Evolutionary conservation across 306 rosid species (phyloP), one percentile per base, ranked within the genome.

Genomic region (Arachis hypogaea): DNA sequence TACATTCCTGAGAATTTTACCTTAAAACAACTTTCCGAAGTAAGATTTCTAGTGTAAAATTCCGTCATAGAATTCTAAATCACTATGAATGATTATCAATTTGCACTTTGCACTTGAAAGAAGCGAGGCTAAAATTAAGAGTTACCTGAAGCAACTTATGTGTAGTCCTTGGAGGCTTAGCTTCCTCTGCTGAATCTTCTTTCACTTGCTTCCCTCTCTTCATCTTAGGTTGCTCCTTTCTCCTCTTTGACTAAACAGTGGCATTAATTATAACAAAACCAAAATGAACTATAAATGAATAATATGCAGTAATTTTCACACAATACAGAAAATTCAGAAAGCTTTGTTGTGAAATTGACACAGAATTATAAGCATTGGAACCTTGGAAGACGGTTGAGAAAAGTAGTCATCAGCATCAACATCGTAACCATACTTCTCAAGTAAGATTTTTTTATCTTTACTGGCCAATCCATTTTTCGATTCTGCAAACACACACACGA

Each of bases 61-160:
- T 22, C 28, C 28, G 28, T 22, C 28, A 22, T 1, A 22, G 28
- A 1, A 22, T 22, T 22, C 28, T 22, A 22, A 22, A 22, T 22
- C 28, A 22, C 28, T 22, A 22, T 22, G 1, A 22, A 22, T 22
- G 28, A 22, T 22, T 22, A 22, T 40, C 6, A 40, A 61, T 61
- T 61, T 38, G 29, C 56, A 12, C 16, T 50, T 50, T 8, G 45
- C 55, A 59, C 5, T 30, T 28, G 7, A 51, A n/a, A 73, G 44
- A 46, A 52, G 11, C 14, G 38, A 43, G 45, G 14, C 60, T 14
- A 54, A 45, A 68, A 22, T 22, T 71, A 68, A 50, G 74, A 70
- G 38, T 33, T 78, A 89, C 98, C 93, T 90, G 91, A 82, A 92
- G 97, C 82, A 94, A 81, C 77, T 88, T 91, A 81, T 94, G 99